Conservation (phyloP, 768 basidiomycete species). For the Lactarius evosmus region DNA sequence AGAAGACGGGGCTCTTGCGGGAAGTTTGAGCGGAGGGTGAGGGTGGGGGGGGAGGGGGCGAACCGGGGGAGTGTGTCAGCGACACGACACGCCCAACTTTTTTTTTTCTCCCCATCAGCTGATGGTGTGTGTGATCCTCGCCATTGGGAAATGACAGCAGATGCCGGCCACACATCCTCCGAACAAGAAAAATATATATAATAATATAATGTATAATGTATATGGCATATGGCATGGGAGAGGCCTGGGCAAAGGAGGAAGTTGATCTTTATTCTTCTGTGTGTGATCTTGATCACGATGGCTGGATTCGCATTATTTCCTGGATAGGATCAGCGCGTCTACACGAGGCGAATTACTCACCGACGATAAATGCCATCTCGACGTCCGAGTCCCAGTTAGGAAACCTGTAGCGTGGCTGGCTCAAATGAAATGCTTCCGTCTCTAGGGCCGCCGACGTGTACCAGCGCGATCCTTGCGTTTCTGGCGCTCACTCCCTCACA, state of each 20-base stretch:
- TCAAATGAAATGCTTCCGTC: background rate
- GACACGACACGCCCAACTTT: background rate
- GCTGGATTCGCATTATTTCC: conserved; percentile 22
- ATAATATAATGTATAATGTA: too few relatives aligned
- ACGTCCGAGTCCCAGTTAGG: background rate
- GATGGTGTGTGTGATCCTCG: background rate
- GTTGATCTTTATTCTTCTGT: conserved; percentile 4
- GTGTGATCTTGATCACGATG: conserved; percentile 14
- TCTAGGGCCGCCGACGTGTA: conserved; percentile 2
- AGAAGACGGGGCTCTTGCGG: background rate
- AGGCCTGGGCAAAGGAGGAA: background rate
- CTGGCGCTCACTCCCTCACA: background rate
- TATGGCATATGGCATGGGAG: too few relatives aligned
- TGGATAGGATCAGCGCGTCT: conserved; percentile 17
- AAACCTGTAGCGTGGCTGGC: conserved; percentile 1
- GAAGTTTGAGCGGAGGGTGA: background rate
- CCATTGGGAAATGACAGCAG: background rate
- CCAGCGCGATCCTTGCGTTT: background rate
- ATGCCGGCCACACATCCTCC: conserved; percentile 4
- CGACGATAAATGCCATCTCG: conserved; percentile 19
- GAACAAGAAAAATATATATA: background rate
- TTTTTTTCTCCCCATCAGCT: background rate
- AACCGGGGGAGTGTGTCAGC: background rate
- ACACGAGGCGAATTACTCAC: conserved; percentile 13
- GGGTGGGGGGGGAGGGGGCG: background rate